Percentiles rank a stretch among this genome's conserved stretches.
Conservation (phyloP, 495 filamentous ascomycete species). For the Aspergillus haitiensis region DNA sequence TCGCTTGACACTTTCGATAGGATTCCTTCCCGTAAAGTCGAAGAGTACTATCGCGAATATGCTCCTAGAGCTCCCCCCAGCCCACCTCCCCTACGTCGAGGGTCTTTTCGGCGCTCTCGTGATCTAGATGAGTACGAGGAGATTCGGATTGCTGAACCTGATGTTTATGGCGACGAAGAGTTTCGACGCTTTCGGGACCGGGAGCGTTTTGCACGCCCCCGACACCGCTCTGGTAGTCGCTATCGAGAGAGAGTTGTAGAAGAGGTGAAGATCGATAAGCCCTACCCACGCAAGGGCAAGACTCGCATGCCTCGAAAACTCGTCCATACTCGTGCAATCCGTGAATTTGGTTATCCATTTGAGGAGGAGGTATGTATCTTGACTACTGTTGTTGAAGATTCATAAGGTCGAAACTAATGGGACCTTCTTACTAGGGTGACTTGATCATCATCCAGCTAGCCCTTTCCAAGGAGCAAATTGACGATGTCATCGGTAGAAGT, state of each 20-base stretch:
- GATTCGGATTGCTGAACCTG: slow-evolving; percentile 66
- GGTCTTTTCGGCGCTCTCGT: slow-evolving; percentile 44
- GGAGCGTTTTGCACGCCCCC: slow-evolving; percentile 37
- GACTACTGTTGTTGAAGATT: not conserved
- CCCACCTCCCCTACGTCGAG: slow-evolving; percentile 36
- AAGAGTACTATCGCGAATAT: slow-evolving; percentile 46
- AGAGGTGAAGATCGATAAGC: slow-evolving; percentile 45
- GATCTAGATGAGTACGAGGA: slow-evolving; percentile 61
- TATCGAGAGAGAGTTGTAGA: slow-evolving; percentile 39
- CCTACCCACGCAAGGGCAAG: slow-evolving; percentile 80
- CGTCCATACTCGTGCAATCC: slow-evolving; percentile 72
- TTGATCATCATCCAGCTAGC: slow-evolving; percentile 77
- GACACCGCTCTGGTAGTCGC: slow-evolving; percentile 48
- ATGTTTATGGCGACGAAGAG: slow-evolving; percentile 67
- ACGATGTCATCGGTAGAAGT: slow-evolving; percentile 79
- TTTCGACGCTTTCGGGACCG: slow-evolving; percentile 60
- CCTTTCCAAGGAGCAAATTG: slow-evolving; percentile 84
- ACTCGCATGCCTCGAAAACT: slow-evolving; percentile 78
- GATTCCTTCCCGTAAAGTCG: slow-evolving; percentile 57
- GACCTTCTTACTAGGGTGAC: slow-evolving; percentile 60
- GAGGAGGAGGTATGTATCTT: slow-evolving; percentile 67
- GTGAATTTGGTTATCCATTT: slow-evolving; percentile 82
- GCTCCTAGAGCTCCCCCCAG: slow-evolving; percentile 38
- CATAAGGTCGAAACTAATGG: slow-evolving; percentile 1
- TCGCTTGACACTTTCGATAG: slow-evolving; percentile 74